Conservation (phyloP, 192 early-diverging fungal genomes). For the Entomortierella lignicola region DNA sequence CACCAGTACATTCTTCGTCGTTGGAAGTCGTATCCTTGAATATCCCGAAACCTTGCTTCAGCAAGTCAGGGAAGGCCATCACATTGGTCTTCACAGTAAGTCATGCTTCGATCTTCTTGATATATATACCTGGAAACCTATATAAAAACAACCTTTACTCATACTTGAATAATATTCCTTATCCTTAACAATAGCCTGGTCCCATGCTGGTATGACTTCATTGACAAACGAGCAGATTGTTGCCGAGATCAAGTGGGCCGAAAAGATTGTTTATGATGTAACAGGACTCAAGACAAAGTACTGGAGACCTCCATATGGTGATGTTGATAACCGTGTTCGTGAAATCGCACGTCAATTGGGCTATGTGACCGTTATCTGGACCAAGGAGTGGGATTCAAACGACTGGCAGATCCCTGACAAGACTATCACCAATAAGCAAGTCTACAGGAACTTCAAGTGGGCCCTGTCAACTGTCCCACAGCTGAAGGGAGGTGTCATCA, state of each 20-base stretch:
- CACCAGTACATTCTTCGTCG: constrained; percentile 60
- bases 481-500: constrained; percentile 59
- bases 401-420: constrained; percentile 62
- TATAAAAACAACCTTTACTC: no score
- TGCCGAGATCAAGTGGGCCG: constrained; percentile 63
- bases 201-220: constrained; percentile 60
- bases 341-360: constrained; percentile 63
- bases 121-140: no score
- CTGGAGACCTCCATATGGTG: constrained; percentile 72
- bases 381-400: constrained; percentile 62
- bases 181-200: constrained; percentile 57
- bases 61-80: constrained; percentile 41
- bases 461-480: constrained; percentile 58
- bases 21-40: constrained; percentile 60
- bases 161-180: neutral
- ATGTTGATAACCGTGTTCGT: constrained; percentile 75
- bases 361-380: constrained; percentile 64
- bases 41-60: constrained; percentile 56
- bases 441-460: constrained; percentile 51
- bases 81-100: constrained; percentile 54
- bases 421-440: constrained; percentile 34
- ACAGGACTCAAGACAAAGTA: constrained; percentile 62
- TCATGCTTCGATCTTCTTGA: no score
- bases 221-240: constrained; percentile 68
- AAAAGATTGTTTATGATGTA: constrained; percentile 54